These are phyloP conservation scores for Coemansia sp. DNA, from an alignment of 192 early-diverging fungal species.

Conservation along the genomic window DNA sequence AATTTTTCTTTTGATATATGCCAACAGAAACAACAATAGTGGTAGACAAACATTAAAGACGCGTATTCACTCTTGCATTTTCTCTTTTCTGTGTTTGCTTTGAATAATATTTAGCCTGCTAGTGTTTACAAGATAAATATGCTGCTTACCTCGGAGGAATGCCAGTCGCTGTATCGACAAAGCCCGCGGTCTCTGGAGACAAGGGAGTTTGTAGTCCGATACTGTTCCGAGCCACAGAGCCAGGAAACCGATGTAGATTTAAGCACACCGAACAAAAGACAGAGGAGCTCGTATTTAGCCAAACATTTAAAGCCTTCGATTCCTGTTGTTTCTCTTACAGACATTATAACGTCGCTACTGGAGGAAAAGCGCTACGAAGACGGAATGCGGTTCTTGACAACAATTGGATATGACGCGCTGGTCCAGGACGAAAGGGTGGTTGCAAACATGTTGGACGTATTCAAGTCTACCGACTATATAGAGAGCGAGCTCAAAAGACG, in stretches of 20 bases:
- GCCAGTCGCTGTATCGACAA: constrained; percentile 20
- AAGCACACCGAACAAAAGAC: constrained; percentile 1
- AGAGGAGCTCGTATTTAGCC: neutral
- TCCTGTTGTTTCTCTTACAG: constrained; percentile 25
- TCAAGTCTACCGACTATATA: constrained; percentile 30
- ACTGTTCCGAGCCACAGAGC: constrained; percentile 4
- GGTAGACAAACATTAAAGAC: too few relatives aligned
- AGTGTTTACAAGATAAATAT: neutral
- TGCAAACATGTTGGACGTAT: constrained; percentile 27
- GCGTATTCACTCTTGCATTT: too few relatives aligned
- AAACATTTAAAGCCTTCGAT: constrained; percentile 10
- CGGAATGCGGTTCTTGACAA: constrained; percentile 32
- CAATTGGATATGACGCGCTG: constrained; percentile 10
- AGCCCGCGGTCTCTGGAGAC: constrained; percentile 21
- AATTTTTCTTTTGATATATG: neutral
- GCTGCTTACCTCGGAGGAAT: constrained; percentile 14
- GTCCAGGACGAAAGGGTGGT: constrained; percentile 22
- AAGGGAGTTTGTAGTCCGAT: constrained; percentile 33
- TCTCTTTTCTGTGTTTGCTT: neutral
- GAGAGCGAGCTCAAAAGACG: constrained; percentile 37
- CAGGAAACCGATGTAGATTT: neutral
- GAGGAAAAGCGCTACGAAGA: constrained; percentile 43
- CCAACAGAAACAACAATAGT: too few relatives aligned
- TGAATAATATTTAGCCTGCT: constrained; percentile 10
- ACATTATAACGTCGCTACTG: constrained; percentile 33